Evolutionary conservation across 306 rosid genomes (phyloP).

Genomic region (Alnus rubra): DNA sequence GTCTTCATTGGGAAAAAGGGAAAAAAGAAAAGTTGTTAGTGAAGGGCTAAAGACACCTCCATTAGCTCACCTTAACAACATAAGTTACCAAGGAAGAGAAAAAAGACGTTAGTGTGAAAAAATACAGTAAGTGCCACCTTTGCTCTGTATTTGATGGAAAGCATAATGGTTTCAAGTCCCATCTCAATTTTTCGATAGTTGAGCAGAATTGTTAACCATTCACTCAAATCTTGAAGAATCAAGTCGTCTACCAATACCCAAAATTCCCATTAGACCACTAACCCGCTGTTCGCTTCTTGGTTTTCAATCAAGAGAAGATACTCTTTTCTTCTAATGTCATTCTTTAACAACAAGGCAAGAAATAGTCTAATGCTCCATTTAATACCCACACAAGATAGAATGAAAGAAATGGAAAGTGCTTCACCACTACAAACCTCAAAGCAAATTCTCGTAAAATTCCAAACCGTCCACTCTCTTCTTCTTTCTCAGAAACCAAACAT

Average conservation of each 20-base stretch:
- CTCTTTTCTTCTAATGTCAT: neutral
- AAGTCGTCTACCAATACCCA: neutral
- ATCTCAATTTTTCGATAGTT: neutral
- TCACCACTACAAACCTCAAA: neutral
- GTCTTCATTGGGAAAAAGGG: neutral
- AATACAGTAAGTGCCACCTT: too few species aligned
- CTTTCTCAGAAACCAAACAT: neutral
- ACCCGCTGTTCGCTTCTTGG: neutral
- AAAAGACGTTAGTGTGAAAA: too few species aligned
- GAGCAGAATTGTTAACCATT: neutral
- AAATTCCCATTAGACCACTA: neutral
- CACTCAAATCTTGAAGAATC: neutral
- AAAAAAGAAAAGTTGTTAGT: neutral
- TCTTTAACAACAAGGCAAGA: neutral
- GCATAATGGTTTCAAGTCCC: neutral
- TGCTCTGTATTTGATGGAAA: neutral
- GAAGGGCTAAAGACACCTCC: neutral
- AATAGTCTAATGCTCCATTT: neutral
- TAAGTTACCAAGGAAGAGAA: neutral
- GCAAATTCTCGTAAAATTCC: neutral
- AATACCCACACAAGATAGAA: neutral
- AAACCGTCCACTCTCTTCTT: neutral
- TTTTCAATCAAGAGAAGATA: neutral
- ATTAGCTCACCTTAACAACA: neutral
- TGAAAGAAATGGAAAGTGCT: slow-evolving; percentile 2